A percentile compares a stretch with the other conserved stretches of the same genome.
These are phyloP conservation scores for Melanomma pulvis-pyrius DNA, from an alignment of 495 filamentous ascomycete genomes.

Conservation along the genomic window DNA sequence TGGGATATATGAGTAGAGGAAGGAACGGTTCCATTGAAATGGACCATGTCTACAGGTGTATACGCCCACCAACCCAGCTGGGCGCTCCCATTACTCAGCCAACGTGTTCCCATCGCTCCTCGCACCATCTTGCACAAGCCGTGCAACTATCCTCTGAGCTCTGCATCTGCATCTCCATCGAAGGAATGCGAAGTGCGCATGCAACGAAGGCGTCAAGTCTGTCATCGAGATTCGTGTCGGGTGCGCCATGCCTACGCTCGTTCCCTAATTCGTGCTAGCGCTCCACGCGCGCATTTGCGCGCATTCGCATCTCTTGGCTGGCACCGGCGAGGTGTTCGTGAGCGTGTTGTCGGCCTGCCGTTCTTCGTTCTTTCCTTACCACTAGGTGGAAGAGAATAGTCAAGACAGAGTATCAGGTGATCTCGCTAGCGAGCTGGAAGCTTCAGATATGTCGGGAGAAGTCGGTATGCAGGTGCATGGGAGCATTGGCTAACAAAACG, in stretches of 20 bases:
- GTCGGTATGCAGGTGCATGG: background rate
- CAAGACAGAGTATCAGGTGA: background rate
- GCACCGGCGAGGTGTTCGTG: no score
- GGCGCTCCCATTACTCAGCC: background rate
- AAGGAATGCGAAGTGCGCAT: background rate
- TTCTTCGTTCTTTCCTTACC: background rate
- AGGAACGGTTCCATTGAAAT: background rate
- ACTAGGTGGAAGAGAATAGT: background rate
- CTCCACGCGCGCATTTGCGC: background rate
- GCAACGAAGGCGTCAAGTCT: background rate
- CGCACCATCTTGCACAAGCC: background rate
- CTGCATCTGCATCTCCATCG: background rate
- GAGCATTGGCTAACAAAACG: slow-evolving; percentile 4
- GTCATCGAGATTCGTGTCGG: background rate
- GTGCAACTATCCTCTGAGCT: background rate
- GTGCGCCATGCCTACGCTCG: background rate
- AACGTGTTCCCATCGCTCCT: background rate
- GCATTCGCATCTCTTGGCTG: background rate
- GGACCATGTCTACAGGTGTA: no score
- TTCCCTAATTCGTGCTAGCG: background rate
- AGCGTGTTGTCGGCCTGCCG: background rate
- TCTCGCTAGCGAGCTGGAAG: background rate
- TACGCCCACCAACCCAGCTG: background rate
- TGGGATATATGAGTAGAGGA: background rate
- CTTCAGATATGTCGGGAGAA: background rate